Evolutionary conservation across 345 rosid species (phyloP).

Genomic region (Toxicodendron radicans): DNA sequence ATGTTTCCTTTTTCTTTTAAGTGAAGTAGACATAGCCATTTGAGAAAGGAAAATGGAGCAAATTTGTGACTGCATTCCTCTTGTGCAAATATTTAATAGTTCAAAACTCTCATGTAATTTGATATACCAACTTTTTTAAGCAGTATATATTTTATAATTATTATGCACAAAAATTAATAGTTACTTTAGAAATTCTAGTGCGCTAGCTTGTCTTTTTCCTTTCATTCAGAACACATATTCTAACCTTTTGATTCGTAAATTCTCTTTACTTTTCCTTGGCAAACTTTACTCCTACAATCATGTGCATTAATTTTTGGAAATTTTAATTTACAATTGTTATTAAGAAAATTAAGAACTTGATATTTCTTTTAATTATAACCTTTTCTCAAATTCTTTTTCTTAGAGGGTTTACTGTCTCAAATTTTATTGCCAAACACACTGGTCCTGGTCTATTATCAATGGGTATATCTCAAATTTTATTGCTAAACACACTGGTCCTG

Average conservation of each 20-base stretch:
- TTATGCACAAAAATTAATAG: no score
- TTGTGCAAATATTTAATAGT: background rate
- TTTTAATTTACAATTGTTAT: no score
- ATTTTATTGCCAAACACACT: slow-evolving; percentile 85
- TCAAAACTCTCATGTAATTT: background rate
- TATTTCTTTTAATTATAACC: background rate
- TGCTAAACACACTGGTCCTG: slow-evolving; percentile 97
- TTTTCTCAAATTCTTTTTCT: slow-evolving; percentile 12
- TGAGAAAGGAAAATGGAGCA: background rate
- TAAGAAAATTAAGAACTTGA: background rate
- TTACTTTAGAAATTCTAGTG: no score
- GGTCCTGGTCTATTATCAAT: slow-evolving; percentile 95
- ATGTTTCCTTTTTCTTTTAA: background rate
- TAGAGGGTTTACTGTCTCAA: slow-evolving; percentile 95
- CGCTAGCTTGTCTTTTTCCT: no score
- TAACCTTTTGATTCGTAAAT: no score
- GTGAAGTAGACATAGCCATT: background rate
- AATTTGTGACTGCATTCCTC: background rate
- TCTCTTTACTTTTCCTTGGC: no score
- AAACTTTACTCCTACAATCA: no score
- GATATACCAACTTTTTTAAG: background rate
- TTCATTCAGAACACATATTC: no score
- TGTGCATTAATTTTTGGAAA: no score
- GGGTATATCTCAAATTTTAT: slow-evolving; percentile 82
- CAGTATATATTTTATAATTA: background rate